Evolutionary conservation across 2,329 filamentous ascomycete species (phyloP).

Genomic region (Hymenoscyphus albidus): DNA sequence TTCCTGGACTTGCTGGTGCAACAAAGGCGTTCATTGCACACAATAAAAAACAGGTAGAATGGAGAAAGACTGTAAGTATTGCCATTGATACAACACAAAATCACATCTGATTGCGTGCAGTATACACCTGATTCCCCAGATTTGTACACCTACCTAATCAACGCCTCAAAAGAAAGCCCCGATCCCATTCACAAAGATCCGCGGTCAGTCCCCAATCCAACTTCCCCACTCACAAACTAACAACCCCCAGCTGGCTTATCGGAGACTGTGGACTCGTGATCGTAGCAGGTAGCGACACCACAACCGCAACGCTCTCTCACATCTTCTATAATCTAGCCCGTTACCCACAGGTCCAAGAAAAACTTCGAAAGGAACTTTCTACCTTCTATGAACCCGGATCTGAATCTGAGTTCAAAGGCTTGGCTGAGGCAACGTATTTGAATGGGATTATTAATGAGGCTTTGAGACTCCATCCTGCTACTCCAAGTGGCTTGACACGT

Average conservation of each 20-base stretch:
- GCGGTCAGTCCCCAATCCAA: neutral
- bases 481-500: constrained; percentile 26
- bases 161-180: constrained; percentile 13
- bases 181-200: constrained; percentile 12
- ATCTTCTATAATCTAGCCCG: constrained; percentile 38
- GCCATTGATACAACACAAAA: neutral
- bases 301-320: constrained; percentile 38
- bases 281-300: constrained; percentile 42
- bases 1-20: constrained; percentile 16
- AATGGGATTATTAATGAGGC: constrained; percentile 41
- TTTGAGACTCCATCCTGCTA: constrained; percentile 38
- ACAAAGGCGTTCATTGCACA: constrained; percentile 14
- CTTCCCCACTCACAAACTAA: neutral
- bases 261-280: constrained; percentile 32
- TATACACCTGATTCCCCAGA: constrained; percentile 11
- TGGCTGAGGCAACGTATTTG: constrained; percentile 30
- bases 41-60: constrained; percentile 7
- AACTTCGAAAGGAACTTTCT: constrained; percentile 21
- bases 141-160: constrained; percentile 13
- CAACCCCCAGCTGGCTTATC: constrained; percentile 15
- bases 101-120: neutral
- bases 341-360: constrained; percentile 11
- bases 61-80: constrained; percentile 16
- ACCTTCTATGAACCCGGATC: constrained; percentile 12
- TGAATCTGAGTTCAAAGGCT: constrained; percentile 11